A percentile compares a stretch with the other conserved stretches of the same genome.
Conservation (phyloP, 257 asterid genomes). For the Solanum phureja region DNA sequence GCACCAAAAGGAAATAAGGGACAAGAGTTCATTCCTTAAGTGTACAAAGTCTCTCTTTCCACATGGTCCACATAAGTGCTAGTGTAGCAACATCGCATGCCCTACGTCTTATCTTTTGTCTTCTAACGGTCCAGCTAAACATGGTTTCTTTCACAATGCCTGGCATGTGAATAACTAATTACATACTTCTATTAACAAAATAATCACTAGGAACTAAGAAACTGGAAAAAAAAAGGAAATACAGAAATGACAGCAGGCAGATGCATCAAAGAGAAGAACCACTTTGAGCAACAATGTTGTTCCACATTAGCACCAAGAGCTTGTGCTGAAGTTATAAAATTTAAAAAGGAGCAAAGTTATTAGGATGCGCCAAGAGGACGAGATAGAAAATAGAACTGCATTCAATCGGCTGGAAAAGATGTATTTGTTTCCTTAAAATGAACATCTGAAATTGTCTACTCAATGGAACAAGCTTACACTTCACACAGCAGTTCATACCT, state of each 20-base stretch:
- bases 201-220: background rate
- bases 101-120: background rate
- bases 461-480: constrained; percentile 31
- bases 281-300: background rate
- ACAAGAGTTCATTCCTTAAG: background rate
- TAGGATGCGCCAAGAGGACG: background rate
- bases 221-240: background rate
- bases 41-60: background rate
- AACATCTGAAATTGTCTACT: background rate
- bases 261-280: background rate
- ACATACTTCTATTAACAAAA: background rate
- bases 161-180: background rate
- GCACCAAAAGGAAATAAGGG: background rate
- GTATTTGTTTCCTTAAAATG: background rate
- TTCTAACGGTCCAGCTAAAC: background rate
- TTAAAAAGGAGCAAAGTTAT: background rate
- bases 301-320: background rate
- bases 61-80: background rate
- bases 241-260: background rate
- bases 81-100: background rate
- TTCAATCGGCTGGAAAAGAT: background rate
- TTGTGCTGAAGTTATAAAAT: background rate
- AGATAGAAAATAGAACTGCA: background rate
- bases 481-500: constrained; percentile 67
- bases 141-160: background rate